Percentiles rank a stretch among this genome's conserved stretches.
Conservation (phyloP, 2,329 filamentous ascomycete genomes). For the Colletotrichum sp. region DNA sequence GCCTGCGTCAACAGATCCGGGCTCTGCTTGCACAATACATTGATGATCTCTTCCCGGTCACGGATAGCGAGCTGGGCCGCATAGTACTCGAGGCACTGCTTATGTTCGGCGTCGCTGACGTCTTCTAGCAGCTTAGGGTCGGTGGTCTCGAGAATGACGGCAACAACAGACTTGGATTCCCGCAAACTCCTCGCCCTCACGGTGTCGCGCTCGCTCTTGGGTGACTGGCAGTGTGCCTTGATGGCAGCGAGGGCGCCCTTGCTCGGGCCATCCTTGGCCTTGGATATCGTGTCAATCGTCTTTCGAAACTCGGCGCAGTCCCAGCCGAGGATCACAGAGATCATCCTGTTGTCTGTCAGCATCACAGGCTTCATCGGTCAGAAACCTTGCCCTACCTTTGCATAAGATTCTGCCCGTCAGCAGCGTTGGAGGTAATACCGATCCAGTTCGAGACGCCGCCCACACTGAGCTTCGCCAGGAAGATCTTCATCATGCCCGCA, state of each 20-base stretch:
- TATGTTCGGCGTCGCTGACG: constrained; percentile 66
- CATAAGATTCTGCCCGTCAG: constrained; percentile 82
- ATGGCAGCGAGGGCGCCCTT: constrained; percentile 68
- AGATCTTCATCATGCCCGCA: constrained; percentile 72
- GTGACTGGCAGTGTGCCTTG: constrained; percentile 58
- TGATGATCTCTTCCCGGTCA: constrained; percentile 75
- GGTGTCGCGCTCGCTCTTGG: constrained; percentile 62
- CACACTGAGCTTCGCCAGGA: constrained; percentile 80
- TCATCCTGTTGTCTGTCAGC: constrained; percentile 57
- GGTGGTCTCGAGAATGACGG: constrained; percentile 64
- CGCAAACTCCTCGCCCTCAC: constrained; percentile 60
- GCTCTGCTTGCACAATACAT: constrained; percentile 68
- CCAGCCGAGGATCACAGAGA: constrained; percentile 75
- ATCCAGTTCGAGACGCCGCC: constrained; percentile 81
- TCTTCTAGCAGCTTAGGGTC: constrained; percentile 49
- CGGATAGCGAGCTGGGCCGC: constrained; percentile 72
- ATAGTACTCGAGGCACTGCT: constrained; percentile 72
- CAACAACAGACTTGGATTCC: constrained; percentile 64
- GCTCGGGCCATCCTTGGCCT: constrained; percentile 59
- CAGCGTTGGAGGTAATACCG: constrained; percentile 71
- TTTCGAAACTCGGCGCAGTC: constrained; percentile 75
- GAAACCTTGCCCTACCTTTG: constrained; percentile 54
- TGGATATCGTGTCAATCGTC: constrained; percentile 68
- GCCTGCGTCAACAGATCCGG: constrained; percentile 77
- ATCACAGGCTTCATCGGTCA: constrained; percentile 2